Base-by-base conservation (phyloP, 805 yeast genomes). In the Geotrichum ghanense region DNA sequence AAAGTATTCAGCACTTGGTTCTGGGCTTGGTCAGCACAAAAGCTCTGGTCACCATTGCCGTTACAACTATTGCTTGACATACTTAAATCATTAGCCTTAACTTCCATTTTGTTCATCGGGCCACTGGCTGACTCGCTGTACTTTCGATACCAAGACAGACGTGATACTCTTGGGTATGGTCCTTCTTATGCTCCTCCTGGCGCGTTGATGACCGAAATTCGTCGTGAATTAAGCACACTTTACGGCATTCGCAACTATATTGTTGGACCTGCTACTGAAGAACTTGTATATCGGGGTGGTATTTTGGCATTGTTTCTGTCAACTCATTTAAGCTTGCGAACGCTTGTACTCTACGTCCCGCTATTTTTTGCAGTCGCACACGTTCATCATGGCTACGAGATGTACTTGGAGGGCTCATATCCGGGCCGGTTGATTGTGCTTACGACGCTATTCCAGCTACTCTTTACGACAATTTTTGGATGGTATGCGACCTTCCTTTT, bases 191-290 rank as follows among this genome's bases (percentile, higher is more conserved):
- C 31, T 6, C 25, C 44, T 5, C 31, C 34, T 10, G 31, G 26
- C 16, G 37, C 37, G 7, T 19, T 31, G 6, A 42, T 47, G 45
- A 14, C 17, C 4, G 40, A 44, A 10, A 43, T 51, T 21, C 9
- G 6, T 4, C 9, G 21, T 0, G 69, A 62, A 23, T 48, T 64
- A 16, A 3, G 3, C 1, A 49, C 53, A 1, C 48, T 74, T 3
- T 59, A 62, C 22, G 77, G 78, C 1, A 26, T 77, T 21, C 62
- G 92, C 49, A 79, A 81, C 57, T 69, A 76, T 42, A 47, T 83
- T 0, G 66, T 81, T 35, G 95, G 88, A 0, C 95, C 95, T 3
- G 42, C 81, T 1, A 78, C 90, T 0, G 95, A 86, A 58, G 95
- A 86, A 57, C 51, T 84, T 23, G 73, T 83, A 1, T 86, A 79